A percentile compares a stretch with the other conserved stretches of the same genome.
phyloP scores from a whole-genome alignment of 345 rosid genomes.

The Pistacia vera region DNA sequence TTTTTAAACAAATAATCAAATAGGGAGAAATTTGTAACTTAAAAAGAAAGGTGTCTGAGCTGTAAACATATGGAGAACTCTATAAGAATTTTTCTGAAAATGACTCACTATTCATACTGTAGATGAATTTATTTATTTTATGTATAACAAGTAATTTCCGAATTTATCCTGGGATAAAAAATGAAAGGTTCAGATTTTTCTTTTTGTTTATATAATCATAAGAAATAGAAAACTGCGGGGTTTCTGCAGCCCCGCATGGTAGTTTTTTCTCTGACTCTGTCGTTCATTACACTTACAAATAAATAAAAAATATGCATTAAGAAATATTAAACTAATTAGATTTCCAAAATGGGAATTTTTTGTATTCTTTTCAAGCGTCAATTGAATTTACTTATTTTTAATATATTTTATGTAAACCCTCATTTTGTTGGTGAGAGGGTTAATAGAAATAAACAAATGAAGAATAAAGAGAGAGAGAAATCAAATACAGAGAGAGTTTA shows the following conservation, averaged over 20 bases:
- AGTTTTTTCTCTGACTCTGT: too few relatives aligned
- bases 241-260: too few relatives aligned
- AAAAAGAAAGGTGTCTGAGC: not conserved
- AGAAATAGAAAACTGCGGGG: too few relatives aligned
- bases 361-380: not conserved
- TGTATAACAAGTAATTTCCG: too few relatives aligned
- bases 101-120: too few relatives aligned
- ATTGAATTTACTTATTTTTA: not conserved
- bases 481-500: constrained; percentile 20
- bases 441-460: not conserved
- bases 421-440: constrained; percentile 26
- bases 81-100: too few relatives aligned
- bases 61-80: not conserved
- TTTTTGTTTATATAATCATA: too few relatives aligned
- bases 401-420: constrained; percentile 12
- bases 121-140: too few relatives aligned
- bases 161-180: too few relatives aligned
- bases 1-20: not conserved
- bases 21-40: constrained; percentile 2
- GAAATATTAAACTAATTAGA: not conserved
- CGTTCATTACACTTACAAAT: too few relatives aligned
- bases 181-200: too few relatives aligned
- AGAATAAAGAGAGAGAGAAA: not conserved
- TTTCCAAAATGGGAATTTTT: not conserved
- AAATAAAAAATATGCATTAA: too few relatives aligned